Conservation (phyloP, 2,329 filamentous ascomycete species). For the Colletotrichum tropicale region DNA sequence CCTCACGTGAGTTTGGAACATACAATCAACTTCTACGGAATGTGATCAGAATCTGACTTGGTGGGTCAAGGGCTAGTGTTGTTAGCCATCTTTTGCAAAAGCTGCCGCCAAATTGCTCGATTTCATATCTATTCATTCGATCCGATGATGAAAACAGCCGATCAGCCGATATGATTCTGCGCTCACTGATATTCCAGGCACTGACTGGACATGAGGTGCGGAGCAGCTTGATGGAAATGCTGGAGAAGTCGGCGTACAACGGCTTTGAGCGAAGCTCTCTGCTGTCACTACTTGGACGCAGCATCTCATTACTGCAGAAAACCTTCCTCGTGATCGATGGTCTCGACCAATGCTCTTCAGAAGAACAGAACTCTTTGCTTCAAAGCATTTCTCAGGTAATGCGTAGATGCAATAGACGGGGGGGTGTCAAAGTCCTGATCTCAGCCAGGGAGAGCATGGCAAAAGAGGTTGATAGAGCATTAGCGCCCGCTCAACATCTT, state of each 20-base stretch:
- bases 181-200: not conserved
- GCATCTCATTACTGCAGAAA: accelerated
- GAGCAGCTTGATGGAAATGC: accelerated
- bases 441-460: accelerated
- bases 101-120: accelerated
- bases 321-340: accelerated
- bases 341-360: accelerated
- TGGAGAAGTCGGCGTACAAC: accelerated
- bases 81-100: not conserved
- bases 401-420: accelerated
- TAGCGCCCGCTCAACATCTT: accelerated
- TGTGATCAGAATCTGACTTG: not conserved
- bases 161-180: accelerated
- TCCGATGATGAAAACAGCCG: not conserved
- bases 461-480: accelerated
- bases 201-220: accelerated
- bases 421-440: accelerated
- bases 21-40: too few relatives aligned
- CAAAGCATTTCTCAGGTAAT: accelerated
- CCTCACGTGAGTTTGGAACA: not conserved
- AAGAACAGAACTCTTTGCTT: accelerated
- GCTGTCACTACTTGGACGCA: accelerated
- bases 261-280: accelerated
- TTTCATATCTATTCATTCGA: not conserved
- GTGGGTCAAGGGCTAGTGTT: accelerated